These are phyloP conservation scores for Thelonectria blattea DNA, from an alignment of 2,329 filamentous ascomycete species.

Conservation along the genomic window DNA sequence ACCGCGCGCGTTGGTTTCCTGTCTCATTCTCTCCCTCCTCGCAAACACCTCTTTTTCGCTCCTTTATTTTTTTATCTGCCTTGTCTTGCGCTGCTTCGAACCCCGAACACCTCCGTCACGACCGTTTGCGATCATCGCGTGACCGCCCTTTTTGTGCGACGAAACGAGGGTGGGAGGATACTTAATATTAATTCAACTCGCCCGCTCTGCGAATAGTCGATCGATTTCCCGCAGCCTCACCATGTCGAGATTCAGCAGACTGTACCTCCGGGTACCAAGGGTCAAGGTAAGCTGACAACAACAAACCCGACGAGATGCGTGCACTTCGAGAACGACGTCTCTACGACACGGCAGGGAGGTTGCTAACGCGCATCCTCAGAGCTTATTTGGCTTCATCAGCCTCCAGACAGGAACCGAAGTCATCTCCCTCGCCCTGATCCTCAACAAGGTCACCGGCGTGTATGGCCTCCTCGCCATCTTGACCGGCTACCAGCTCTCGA, in stretches of 20 bases:
- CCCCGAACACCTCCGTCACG: background rate
- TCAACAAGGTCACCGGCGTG: constrained; percentile 91
- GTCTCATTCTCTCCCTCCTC: constrained; percentile 21
- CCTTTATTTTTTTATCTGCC: background rate
- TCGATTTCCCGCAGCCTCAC: constrained; percentile 14
- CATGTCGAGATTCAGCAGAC: constrained; percentile 47
- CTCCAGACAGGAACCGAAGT: constrained; percentile 86
- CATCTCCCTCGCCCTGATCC: constrained; percentile 79
- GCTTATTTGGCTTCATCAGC: constrained; percentile 84
- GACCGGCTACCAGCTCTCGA: constrained; percentile 83
- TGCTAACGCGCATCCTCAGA: constrained; percentile 55
- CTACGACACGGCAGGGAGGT: background rate
- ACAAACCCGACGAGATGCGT: background rate
- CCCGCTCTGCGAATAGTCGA: constrained; percentile 4
- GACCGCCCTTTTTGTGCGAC: background rate
- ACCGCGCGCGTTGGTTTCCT: constrained; percentile 23
- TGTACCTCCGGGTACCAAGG: constrained; percentile 48
- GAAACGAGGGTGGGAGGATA: constrained; percentile 7
- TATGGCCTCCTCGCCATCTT: constrained; percentile 90
- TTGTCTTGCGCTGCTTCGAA: background rate
- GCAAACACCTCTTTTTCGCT: constrained; percentile 8
- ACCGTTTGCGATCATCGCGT: background rate
- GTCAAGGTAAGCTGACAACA: constrained; percentile 45
- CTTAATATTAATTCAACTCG: constrained; percentile 1
- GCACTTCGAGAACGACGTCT: too few relatives aligned